phyloP scores from a whole-genome alignment of 441 rosid genomes.

The Flueggea neowawraea region DNA sequence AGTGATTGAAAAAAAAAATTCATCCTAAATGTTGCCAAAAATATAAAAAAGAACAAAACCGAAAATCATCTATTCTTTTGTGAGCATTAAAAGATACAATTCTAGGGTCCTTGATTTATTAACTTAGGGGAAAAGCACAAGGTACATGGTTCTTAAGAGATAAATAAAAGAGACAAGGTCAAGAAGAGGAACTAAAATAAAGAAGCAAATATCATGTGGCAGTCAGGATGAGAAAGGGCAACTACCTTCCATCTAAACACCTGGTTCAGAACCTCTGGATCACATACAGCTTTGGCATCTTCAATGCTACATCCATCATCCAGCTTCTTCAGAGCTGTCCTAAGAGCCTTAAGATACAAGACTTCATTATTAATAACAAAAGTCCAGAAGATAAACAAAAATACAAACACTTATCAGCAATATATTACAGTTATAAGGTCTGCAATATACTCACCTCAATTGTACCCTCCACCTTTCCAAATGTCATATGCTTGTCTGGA shows the following conservation, averaged over 20 bases:
- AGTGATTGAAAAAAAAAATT: no score
- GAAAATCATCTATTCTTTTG: no score
- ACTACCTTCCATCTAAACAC: slow-evolving; percentile 87
- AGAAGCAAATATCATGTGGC: not conserved
- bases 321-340: slow-evolving; percentile 69
- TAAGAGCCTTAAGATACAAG: slow-evolving; percentile 59
- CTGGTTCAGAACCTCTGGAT: slow-evolving; percentile 64
- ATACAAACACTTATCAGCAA: not conserved
- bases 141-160: no score
- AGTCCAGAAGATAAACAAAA: slow-evolving; percentile 3
- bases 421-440: slow-evolving; percentile 5
- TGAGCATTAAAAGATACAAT: no score
- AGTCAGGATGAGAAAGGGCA: slow-evolving; percentile 2
- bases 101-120: no score
- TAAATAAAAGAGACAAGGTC: no score
- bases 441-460: slow-evolving; percentile 54
- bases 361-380: slow-evolving; percentile 4
- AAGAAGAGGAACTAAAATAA: not conserved
- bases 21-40: no score
- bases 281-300: slow-evolving; percentile 94
- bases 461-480: slow-evolving; percentile 81
- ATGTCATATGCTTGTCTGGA: slow-evolving; percentile 62
- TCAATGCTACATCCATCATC: slow-evolving; percentile 64
- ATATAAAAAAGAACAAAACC: no score
- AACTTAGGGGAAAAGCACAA: no score